Percentiles rank a stretch among this genome's conserved stretches.
These are phyloP conservation scores for Beauveria rudraprayagi DNA, from an alignment of 2,329 filamentous ascomycete genomes.

Conservation along the genomic window DNA sequence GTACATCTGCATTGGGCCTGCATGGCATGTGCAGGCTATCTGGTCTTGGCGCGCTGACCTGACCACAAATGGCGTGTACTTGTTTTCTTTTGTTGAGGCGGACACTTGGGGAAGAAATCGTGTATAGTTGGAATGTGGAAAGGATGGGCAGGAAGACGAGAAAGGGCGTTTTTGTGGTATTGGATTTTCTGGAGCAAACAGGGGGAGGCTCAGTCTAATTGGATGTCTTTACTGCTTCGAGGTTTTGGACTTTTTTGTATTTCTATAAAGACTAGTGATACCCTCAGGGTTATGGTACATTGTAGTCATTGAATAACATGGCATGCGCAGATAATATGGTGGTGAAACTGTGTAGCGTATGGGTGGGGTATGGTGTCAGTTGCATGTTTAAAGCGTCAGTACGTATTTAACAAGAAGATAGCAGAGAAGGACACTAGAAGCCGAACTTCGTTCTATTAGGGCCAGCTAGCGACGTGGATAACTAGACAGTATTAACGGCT, in stretches of 20 bases:
- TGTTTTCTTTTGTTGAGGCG: neutral
- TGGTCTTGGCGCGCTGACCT: neutral
- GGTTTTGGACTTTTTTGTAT: neutral
- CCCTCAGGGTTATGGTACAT: neutral
- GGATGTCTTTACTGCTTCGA: neutral
- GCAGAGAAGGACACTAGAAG: neutral
- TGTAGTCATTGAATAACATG: neutral
- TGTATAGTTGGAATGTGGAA: slow-evolving; percentile 1
- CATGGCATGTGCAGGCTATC: neutral
- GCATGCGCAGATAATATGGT: neutral
- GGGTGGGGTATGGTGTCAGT: neutral
- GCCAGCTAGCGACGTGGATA: neutral
- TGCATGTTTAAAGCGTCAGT: neutral
- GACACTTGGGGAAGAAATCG: neutral
- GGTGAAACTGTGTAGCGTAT: neutral
- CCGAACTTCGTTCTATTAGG: neutral
- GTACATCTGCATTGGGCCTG: neutral
- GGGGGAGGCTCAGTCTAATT: neutral
- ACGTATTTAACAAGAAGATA: neutral
- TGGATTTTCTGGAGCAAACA: neutral
- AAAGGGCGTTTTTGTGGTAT: neutral
- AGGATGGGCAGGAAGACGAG: neutral
- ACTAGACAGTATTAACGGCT: neutral
- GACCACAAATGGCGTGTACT: neutral
- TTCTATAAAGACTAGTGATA: slow-evolving; percentile 9